Conservation (phyloP, 768 basidiomycete species). For the Lactifluus piperatus region DNA sequence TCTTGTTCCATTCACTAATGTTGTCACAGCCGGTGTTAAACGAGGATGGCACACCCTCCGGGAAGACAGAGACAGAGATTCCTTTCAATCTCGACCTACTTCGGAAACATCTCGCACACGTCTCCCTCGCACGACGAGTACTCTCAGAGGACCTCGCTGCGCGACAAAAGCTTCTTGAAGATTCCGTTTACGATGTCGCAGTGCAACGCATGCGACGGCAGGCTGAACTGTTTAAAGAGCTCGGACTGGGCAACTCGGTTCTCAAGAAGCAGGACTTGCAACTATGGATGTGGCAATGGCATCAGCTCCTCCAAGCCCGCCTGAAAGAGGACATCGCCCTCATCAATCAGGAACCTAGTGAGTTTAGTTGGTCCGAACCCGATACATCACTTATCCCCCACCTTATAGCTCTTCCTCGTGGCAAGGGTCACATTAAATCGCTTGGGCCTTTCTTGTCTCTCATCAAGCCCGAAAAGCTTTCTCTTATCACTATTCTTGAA, state of each 20-base stretch:
- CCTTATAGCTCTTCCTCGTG: not conserved
- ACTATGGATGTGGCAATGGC: conserved; percentile 85
- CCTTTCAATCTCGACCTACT: conserved; percentile 73
- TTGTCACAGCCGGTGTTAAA: conserved; percentile 1
- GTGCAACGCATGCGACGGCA: conserved; percentile 60
- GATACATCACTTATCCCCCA: not conserved
- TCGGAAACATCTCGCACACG: conserved; percentile 55
- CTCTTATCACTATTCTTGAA: conserved; percentile 84
- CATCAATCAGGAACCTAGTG: conserved; percentile 28
- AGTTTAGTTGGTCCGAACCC: not conserved
- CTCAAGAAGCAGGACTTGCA: conserved; percentile 47
- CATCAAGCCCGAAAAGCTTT: conserved; percentile 68
- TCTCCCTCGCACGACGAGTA: conserved; percentile 53
- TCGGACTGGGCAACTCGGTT: conserved; percentile 43
- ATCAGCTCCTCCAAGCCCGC: conserved; percentile 44
- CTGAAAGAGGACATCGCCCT: conserved; percentile 47
- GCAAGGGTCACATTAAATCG: conserved; percentile 7
- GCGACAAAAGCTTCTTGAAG: conserved; percentile 77
- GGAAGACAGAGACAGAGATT: conserved; percentile 28
- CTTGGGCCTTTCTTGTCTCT: conserved; percentile 69
- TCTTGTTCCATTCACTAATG: not conserved
- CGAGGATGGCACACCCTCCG: conserved; percentile 20
- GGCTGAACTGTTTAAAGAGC: conserved; percentile 44
- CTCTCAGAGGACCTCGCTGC: conserved; percentile 57
- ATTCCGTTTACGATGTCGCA: conserved; percentile 80